Evolutionary conservation across 2,329 filamentous ascomycete species (phyloP), one percentile per base, ranked within the genome.

Genomic region (Camptophora hylomeconis): DNA sequence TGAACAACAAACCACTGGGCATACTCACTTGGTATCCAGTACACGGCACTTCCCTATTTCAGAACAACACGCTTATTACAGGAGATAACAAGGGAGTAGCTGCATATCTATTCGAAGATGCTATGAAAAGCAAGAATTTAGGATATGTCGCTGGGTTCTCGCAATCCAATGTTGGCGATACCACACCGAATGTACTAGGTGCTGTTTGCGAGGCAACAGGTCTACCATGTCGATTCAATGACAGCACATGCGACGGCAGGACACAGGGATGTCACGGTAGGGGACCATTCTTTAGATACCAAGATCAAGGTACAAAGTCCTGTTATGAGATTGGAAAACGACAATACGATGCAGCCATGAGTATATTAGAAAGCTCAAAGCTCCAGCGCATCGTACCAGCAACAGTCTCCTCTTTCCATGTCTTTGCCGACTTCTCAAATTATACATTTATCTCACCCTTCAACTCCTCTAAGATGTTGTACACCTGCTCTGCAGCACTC

Each of bases 31-130:
- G 86, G 81, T 93, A 87, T 51, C 73, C 87, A 3, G 80, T 86
- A 0, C 87, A 95, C 51, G 86, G 86, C 25, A 95, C 87, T 0
- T 92, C 83, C 1, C 71, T 94, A 54, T 72, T 86, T 14, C 79
- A 80, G 31, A 94, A 94, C 57, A 93, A 93, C 55, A 94, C 84
- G 0, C 65, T 93, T 9, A 72, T 89, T 28, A 76, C 84, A 3
- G 87, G 82, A n/a, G 87, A 95, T 53, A 95, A 95, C 60, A 95
- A 95, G 57, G 87, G 87, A 8, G 82, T 93, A 5, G 86, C 87
- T 2, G 80, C 86, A 1, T 79, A 78, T 48, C 60, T 93, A 8
- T 76, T 94, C 30, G 87, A 95, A 2, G 54, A 52, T n/a, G 62
- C 71, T 20, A 32, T 41, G 33, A 32, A 29, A 32, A 16, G 20